Percentiles rank a stretch among this genome's conserved stretches.
Evolutionary conservation across 1,284 basidiomycete genomes (phyloP).

Genomic region (Ceratobasidium sp.): DNA sequence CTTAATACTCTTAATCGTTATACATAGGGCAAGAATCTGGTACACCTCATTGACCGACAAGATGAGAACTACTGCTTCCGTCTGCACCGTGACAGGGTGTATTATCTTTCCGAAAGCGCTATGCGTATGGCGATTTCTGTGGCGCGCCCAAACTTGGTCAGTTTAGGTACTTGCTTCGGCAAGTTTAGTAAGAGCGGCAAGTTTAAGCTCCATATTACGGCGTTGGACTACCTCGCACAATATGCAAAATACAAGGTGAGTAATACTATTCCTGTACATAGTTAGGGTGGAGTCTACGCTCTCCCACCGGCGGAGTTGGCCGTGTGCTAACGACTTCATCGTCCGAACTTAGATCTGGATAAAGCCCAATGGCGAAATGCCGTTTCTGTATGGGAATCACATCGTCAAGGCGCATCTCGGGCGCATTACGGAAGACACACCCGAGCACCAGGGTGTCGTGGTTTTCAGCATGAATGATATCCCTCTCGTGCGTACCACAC

Average conservation of each 20-base stretch:
- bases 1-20: neutral
- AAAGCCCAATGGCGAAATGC: slow-evolving; percentile 99
- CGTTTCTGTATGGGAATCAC: slow-evolving; percentile 98
- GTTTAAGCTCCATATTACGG: slow-evolving; percentile 95
- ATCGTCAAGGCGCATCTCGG: slow-evolving; percentile 98
- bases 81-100: slow-evolving; percentile 87
- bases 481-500: slow-evolving; percentile 68
- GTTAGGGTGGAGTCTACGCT: neutral
- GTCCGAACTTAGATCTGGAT: slow-evolving; percentile 84
- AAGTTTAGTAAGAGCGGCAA: slow-evolving; percentile 98
- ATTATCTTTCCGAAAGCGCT: slow-evolving; percentile 90
- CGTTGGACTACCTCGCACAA: slow-evolving; percentile 90
- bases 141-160: slow-evolving; percentile 89
- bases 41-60: slow-evolving; percentile 84
- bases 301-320: slow-evolving; percentile 1
- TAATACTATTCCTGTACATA: neutral
- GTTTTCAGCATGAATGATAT: slow-evolving; percentile 95
- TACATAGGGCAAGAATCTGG: slow-evolving; percentile 80
- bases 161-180: slow-evolving; percentile 94
- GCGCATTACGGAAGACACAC: slow-evolving; percentile 98
- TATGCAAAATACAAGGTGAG: slow-evolving; percentile 96
- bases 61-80: slow-evolving; percentile 90
- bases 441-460: slow-evolving; percentile 98
- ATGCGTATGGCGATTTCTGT: slow-evolving; percentile 93
- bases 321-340: neutral